phyloP scores from a whole-genome alignment of 2,329 filamentous ascomycete species.

The Pseudogymnoascus verrucosus region DNA sequence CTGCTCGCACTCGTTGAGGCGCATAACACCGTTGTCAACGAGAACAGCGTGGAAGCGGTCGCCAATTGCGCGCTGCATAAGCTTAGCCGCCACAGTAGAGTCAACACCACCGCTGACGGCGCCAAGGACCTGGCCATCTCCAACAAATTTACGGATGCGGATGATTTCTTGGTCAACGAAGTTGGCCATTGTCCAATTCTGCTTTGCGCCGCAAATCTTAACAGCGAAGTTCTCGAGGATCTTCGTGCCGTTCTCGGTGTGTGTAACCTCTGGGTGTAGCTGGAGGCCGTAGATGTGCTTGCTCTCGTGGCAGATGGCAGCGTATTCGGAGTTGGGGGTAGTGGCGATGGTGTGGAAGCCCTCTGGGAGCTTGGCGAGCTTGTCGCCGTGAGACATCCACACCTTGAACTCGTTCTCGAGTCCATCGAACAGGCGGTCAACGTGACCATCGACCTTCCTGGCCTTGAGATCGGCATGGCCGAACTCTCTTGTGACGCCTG shows the following conservation, averaged over 20 bases:
- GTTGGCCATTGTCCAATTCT: slow-evolving; percentile 78
- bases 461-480: slow-evolving; percentile 61
- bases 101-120: slow-evolving; percentile 81
- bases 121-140: slow-evolving; percentile 72
- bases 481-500: slow-evolving; percentile 61
- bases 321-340: slow-evolving; percentile 69
- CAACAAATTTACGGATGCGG: slow-evolving; percentile 74
- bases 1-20: slow-evolving; percentile 72
- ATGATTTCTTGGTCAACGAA: slow-evolving; percentile 76
- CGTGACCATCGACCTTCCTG: slow-evolving; percentile 49
- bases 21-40: slow-evolving; percentile 78
- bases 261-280: slow-evolving; percentile 80
- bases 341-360: slow-evolving; percentile 67
- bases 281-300: slow-evolving; percentile 65
- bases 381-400: slow-evolving; percentile 88
- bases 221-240: slow-evolving; percentile 78
- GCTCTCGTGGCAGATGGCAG: slow-evolving; percentile 65
- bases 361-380: slow-evolving; percentile 65
- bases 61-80: slow-evolving; percentile 82
- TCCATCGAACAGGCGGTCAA: slow-evolving; percentile 71
- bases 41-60: slow-evolving; percentile 74
- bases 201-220: slow-evolving; percentile 66
- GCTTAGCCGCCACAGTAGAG: slow-evolving; percentile 74
- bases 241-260: slow-evolving; percentile 61
- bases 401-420: slow-evolving; percentile 62